Base-by-base conservation (phyloP, 768 basidiomycete species). In the Leccinum longicurvipes region DNA sequence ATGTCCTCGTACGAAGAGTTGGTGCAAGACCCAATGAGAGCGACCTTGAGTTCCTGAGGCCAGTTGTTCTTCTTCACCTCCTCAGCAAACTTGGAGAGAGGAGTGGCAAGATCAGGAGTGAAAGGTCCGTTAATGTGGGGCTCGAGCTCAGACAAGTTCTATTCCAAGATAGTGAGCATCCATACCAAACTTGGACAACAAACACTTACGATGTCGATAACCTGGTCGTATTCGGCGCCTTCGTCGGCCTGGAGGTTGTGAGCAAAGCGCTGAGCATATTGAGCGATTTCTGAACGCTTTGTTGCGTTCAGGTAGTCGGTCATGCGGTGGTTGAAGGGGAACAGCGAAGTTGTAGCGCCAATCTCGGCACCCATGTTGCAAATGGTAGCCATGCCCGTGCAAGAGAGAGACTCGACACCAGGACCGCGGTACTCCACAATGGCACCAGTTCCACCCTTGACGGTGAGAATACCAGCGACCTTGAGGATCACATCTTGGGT, bases 321-420 rank as follows among this genome's bases (percentile, higher is more conserved):
- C 97, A 98, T 98, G 68, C 95, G 92, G 62, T 77, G 72, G 79
- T 98, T 99, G 86, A 90, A 98, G 66, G 97, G 97, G 92, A 99
- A 99, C 64, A 98, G 76, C 17, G 96, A 98, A 21, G 97, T 98
- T 10, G 97, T 99, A 34, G 97, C 97, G 72, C 96, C 96, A 67
- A 98, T 98, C 76, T 99, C 96, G 64, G 96, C 96, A 81, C 96
- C 96, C 96, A 98, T 99, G 85, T 98, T 99, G 75, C 96, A 98
- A 67, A 99, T 96, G 21, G 96, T 98, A 51, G 93, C 96, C 95
- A 98, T 97, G 74, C 96, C 96, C 47, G 96, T 99, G 83, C 90
- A 93, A 47, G 94, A 97, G 58, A 99, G 83, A 31, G 93, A 93
- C 69, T 96, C 89, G 59, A 98, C 89, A 81, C 96, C 96, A 67